Conservation (phyloP, 352 stramenopile species). For the Pythium utonaiense region DNA sequence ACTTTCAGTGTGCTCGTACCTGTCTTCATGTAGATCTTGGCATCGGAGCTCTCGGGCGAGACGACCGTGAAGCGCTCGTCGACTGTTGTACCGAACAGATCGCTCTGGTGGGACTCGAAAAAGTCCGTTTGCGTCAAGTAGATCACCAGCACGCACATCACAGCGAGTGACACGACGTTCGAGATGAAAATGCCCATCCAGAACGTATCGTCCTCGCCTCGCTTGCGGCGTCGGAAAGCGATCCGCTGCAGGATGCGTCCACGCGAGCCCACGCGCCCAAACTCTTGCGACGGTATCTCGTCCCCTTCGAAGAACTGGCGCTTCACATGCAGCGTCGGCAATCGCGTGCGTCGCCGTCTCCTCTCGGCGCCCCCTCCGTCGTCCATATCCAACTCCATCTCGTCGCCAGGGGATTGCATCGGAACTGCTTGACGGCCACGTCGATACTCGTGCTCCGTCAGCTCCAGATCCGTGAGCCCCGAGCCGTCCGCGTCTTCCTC, state of each 20-base stretch:
- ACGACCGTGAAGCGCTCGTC: slow-evolving; percentile 82
- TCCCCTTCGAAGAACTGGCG: slow-evolving; percentile 55
- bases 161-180: slow-evolving; percentile 63
- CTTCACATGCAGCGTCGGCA: slow-evolving; percentile 33
- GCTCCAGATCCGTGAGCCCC: slow-evolving; percentile 21
- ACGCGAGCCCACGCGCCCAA: slow-evolving; percentile 28
- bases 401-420: slow-evolving; percentile 67
- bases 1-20: slow-evolving; percentile 30
- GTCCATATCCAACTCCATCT: slow-evolving; percentile 33
- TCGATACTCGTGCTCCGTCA: slow-evolving; percentile 46
- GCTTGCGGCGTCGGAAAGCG: slow-evolving; percentile 52
- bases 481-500: slow-evolving; percentile 11
- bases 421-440: slow-evolving; percentile 51
- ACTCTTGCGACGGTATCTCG: slow-evolving; percentile 22
- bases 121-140: slow-evolving; percentile 82
- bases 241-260: slow-evolving; percentile 48
- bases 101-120: slow-evolving; percentile 74
- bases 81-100: slow-evolving; percentile 78
- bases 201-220: slow-evolving; percentile 52
- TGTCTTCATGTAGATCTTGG: slow-evolving; percentile 80
- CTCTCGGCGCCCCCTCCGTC: slow-evolving; percentile 9
- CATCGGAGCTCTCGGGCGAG: slow-evolving; percentile 47
- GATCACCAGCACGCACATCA: slow-evolving; percentile 55
- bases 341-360: slow-evolving; percentile 21
- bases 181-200: slow-evolving; percentile 69